Conservation (phyloP, 179 eudicot genomes). For the Patellifolia procumbens region DNA sequence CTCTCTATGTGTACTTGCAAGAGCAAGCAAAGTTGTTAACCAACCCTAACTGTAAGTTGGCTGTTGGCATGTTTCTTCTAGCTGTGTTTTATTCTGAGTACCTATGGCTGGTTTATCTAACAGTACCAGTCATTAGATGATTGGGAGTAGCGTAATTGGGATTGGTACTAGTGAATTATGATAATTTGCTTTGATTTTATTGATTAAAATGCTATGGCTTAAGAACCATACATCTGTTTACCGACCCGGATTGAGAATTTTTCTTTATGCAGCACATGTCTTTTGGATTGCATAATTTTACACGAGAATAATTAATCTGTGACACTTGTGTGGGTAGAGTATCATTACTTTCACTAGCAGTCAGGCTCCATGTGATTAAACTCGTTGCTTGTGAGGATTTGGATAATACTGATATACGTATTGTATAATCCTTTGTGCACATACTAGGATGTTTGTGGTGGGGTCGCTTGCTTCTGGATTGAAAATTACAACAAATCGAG, state of each 20-base stretch:
- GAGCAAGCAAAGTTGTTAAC: not conserved
- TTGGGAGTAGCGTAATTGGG: not conserved
- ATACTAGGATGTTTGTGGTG: conserved; percentile 73
- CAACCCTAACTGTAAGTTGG: not conserved
- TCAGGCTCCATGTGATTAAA: not conserved
- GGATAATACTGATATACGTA: conserved; percentile 8
- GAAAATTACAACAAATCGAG: conserved; percentile 62
- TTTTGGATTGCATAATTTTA: not conserved
- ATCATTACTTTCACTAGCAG: not conserved
- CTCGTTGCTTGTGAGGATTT: not conserved
- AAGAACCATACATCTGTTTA: not conserved
- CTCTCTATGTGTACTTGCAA: not conserved
- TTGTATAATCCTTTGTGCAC: conserved; percentile 12
- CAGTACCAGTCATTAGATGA: not conserved
- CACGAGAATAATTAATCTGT: too few relatives aligned
- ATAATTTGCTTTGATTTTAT: not conserved
- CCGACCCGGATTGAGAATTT: not conserved
- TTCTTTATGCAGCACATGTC: not conserved
- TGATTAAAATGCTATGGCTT: conserved; percentile 2
- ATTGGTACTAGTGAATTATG: not conserved
- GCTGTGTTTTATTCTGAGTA: not conserved
- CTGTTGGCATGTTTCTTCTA: too few relatives aligned
- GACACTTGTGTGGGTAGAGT: not conserved
- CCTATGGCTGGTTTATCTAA: not conserved
- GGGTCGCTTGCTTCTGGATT: conserved; percentile 76